These are phyloP conservation scores for Aureococcus anophagefferens DNA, from an alignment of 108 stramenopile species.

Conservation along the genomic window DNA sequence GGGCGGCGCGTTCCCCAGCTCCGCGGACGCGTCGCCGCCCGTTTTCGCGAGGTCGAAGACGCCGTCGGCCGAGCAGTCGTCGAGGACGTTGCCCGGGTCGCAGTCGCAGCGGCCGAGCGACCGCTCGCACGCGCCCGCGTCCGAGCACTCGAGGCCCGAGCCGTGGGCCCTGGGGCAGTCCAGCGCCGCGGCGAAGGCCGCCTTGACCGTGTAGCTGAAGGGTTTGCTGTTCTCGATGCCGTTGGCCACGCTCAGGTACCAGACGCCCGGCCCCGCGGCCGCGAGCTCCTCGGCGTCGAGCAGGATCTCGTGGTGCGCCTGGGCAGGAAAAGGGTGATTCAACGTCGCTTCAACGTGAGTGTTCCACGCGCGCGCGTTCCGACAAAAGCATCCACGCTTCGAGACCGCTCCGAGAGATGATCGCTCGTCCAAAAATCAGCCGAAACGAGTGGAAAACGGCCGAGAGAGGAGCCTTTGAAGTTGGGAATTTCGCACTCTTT, in stretches of 20 bases:
- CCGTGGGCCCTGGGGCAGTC: neutral
- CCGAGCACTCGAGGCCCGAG: neutral
- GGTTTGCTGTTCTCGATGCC: neutral
- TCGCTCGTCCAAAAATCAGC: too few relatives aligned
- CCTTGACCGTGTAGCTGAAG: neutral
- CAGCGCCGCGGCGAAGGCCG: neutral
- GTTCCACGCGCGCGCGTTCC: too few relatives aligned
- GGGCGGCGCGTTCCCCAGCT: neutral
- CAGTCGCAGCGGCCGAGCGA: neutral
- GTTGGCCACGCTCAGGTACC: neutral
- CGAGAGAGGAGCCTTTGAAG: too few relatives aligned
- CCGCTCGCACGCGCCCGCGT: neutral
- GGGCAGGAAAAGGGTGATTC: neutral
- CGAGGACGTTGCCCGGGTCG: neutral
- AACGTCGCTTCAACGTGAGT: too few relatives aligned
- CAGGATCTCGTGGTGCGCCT: neutral
- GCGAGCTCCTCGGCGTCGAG: neutral
- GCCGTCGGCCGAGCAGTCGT: neutral
- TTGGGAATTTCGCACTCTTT: too few relatives aligned
- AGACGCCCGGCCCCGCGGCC: neutral
- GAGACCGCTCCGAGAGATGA: too few relatives aligned
- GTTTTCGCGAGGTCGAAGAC: neutral
- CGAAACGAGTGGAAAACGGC: too few relatives aligned
- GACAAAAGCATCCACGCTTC: too few relatives aligned
- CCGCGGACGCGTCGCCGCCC: neutral